Conservation (phyloP, 805 yeast species). For the Yarrowia osloensis region DNA sequence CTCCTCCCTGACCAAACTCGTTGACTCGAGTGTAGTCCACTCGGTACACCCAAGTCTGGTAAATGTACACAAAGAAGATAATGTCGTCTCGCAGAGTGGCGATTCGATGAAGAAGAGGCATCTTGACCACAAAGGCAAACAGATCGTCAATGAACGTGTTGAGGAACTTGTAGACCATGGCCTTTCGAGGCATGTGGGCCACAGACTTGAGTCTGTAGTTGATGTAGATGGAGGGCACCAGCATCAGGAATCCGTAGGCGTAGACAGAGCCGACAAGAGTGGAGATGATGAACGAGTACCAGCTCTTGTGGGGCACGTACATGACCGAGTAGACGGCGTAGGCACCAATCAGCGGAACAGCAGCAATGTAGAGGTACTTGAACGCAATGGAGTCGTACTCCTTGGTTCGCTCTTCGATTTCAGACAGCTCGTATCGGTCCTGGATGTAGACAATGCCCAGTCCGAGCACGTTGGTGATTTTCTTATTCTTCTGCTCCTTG, state of each 20-base stretch:
- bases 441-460: slow-evolving; percentile 34
- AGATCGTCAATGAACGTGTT: slow-evolving; percentile 48
- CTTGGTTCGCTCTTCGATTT: slow-evolving; percentile 46
- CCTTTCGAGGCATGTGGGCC: slow-evolving; percentile 48
- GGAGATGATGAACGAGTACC: slow-evolving; percentile 48
- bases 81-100: slow-evolving; percentile 49
- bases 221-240: slow-evolving; percentile 48
- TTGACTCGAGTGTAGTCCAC: slow-evolving; percentile 47
- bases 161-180: slow-evolving; percentile 48
- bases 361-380: slow-evolving; percentile 44
- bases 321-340: slow-evolving; percentile 46
- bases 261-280: slow-evolving; percentile 48
- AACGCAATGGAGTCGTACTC: slow-evolving; percentile 48
- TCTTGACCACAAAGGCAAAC: slow-evolving; percentile 48
- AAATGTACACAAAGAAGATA: slow-evolving; percentile 46
- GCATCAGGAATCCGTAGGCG: slow-evolving; percentile 47
- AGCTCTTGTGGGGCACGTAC: slow-evolving; percentile 47
- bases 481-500: background rate
- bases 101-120: slow-evolving; percentile 48
- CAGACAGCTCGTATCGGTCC: slow-evolving; percentile 45
- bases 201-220: slow-evolving; percentile 49
- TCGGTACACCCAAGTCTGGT: slow-evolving; percentile 48
- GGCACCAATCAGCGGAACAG: slow-evolving; percentile 45
- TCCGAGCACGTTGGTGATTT: background rate
- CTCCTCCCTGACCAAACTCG: slow-evolving; percentile 45